phyloP scores from a whole-genome alignment of 2,329 filamentous ascomycete genomes.

The Onygenales sp. region DNA sequence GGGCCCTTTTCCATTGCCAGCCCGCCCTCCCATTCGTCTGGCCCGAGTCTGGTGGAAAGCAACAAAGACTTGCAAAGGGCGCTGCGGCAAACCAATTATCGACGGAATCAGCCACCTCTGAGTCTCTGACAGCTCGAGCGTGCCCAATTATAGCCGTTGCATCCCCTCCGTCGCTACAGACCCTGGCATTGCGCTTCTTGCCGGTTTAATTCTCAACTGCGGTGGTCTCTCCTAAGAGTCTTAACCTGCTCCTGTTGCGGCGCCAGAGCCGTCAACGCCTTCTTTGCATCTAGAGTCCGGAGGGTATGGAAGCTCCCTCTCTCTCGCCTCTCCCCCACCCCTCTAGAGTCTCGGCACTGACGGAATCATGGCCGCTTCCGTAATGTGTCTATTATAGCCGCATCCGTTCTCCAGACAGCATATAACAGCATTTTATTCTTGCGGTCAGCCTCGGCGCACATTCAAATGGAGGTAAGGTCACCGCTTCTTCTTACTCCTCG shows the following conservation, averaged over 20 bases:
- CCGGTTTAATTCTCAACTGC: background rate
- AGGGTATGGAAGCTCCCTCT: background rate
- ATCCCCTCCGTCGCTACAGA: background rate
- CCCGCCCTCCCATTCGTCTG: too few relatives aligned
- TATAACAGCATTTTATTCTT: constrained; percentile 4
- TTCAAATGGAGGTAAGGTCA: constrained; percentile 14
- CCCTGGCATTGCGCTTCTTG: background rate
- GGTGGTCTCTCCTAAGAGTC: background rate
- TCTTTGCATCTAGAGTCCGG: background rate
- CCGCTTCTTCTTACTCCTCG: constrained; percentile 6
- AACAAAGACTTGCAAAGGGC: background rate
- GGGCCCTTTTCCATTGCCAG: too few relatives aligned
- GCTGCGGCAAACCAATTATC: background rate
- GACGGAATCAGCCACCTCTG: background rate
- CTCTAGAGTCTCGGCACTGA: background rate
- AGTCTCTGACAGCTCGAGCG: background rate
- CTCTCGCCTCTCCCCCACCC: background rate
- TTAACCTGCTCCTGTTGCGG: background rate
- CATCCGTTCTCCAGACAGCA: background rate
- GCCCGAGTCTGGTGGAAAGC: too few relatives aligned
- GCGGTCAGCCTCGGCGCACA: constrained; percentile 7
- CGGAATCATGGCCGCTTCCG: background rate
- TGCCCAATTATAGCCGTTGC: background rate
- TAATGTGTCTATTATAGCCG: background rate
- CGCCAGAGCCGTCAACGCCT: background rate